A percentile compares a stretch with the other conserved stretches of the same genome.
Evolutionary conservation across 495 filamentous ascomycete genomes (phyloP).

Genomic region (Talaromyces nanjingensis): DNA sequence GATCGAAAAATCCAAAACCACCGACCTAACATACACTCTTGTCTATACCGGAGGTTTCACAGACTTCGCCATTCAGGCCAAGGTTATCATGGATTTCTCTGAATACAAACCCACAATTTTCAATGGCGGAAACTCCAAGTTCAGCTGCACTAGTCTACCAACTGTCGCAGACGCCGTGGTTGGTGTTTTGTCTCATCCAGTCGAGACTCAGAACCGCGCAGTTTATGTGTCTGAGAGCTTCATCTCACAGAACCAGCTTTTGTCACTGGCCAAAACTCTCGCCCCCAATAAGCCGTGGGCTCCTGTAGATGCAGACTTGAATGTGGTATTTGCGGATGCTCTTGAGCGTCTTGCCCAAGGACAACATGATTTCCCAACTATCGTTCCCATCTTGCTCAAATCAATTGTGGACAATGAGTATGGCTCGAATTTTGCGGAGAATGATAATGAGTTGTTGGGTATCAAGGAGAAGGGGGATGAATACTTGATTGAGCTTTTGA

Average conservation of each 20-base stretch:
- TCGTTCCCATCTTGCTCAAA: slow-evolving; percentile 2
- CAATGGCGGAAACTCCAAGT: slow-evolving; percentile 19
- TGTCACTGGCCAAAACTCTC: background rate
- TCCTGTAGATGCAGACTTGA: slow-evolving; percentile 6
- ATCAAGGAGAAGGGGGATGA: slow-evolving; percentile 4
- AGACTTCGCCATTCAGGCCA: slow-evolving; percentile 40
- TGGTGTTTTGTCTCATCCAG: slow-evolving; percentile 20
- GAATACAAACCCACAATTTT: slow-evolving; percentile 11
- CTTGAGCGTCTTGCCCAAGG: slow-evolving; percentile 1
- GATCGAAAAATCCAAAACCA: slow-evolving; percentile 27
- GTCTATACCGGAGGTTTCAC: slow-evolving; percentile 44
- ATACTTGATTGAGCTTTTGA: slow-evolving; percentile 4
- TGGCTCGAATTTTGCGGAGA: background rate
- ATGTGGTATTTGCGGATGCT: background rate
- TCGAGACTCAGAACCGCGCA: slow-evolving; percentile 23
- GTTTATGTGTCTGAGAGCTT: slow-evolving; percentile 20
- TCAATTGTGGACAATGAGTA: background rate
- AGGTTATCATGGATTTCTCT: slow-evolving; percentile 1
- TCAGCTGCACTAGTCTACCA: slow-evolving; percentile 20
- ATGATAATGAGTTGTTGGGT: slow-evolving; percentile 7
- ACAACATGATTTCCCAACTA: background rate
- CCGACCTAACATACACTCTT: slow-evolving; percentile 43
- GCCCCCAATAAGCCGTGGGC: slow-evolving; percentile 4
- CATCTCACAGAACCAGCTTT: slow-evolving; percentile 21
- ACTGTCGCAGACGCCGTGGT: slow-evolving; percentile 24